phyloP scores from a whole-genome alignment of 371 early-diverging fungal genomes.

The Mucor indicus region DNA sequence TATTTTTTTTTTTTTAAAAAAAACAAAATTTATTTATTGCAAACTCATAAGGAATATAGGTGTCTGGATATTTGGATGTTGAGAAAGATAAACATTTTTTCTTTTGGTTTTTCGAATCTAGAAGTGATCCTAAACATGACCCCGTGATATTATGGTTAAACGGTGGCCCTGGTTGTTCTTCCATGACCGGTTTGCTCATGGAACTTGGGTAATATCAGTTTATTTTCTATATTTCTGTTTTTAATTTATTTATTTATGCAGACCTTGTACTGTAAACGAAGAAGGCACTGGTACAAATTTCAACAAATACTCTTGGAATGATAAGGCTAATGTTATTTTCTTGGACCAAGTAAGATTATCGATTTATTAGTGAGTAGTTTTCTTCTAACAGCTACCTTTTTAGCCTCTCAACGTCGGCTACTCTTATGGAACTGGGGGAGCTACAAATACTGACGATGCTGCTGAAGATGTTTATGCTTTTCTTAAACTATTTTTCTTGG shows the following conservation, averaged over 20 bases:
- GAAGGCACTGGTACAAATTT: constrained; percentile 51
- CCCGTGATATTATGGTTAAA: constrained; percentile 76
- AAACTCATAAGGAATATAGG: too few relatives aligned
- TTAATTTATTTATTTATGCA: neutral
- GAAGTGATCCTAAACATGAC: constrained; percentile 59
- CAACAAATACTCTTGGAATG: constrained; percentile 71
- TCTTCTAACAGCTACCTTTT: neutral
- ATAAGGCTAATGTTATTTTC: constrained; percentile 70
- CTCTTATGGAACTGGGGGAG: constrained; percentile 61
- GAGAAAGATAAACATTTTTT: constrained; percentile 64
- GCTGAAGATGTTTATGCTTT: constrained; percentile 78
- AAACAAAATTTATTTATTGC: neutral
- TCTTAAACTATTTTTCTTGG: constrained; percentile 61
- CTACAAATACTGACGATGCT: constrained; percentile 55
- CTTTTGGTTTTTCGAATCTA: constrained; percentile 70
- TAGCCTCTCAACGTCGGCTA: constrained; percentile 75
- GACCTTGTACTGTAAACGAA: constrained; percentile 67
- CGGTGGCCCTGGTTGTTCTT: constrained; percentile 79
- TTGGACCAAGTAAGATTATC: constrained; percentile 61
- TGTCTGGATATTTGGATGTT: constrained; percentile 76
- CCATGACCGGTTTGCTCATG: constrained; percentile 69
- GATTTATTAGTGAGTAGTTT: neutral
- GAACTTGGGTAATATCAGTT: constrained; percentile 56
- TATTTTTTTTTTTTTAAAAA: constrained; percentile 3
- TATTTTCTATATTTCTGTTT: too few relatives aligned